Conservation (phyloP, 331 rosid genomes). For the Cydonia oblonga region DNA sequence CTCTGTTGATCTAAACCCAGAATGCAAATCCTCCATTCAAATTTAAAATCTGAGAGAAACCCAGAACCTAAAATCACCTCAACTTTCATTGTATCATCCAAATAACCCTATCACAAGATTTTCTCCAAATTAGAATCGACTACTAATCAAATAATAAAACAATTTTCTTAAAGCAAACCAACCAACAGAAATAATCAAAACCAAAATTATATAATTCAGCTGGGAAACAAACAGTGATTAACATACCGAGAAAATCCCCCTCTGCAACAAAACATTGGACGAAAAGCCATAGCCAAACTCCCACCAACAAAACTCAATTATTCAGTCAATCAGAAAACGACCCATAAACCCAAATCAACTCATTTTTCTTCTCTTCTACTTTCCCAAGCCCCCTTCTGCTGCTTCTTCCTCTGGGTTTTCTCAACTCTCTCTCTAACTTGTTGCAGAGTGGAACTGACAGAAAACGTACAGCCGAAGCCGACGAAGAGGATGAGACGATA, state of each 20-base stretch:
- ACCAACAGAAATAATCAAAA: not conserved
- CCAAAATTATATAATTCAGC: not conserved
- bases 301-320: constrained; percentile 17
- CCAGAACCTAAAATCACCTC: not conserved
- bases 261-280: constrained; percentile 44
- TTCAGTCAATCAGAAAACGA: not conserved
- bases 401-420: constrained; percentile 3
- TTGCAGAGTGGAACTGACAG: constrained; percentile 8
- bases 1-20: constrained; percentile 13
- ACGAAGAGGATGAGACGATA: constrained; percentile 8
- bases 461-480: constrained; percentile 6
- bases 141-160: constrained; percentile 1
- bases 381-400: not conserved
- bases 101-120: not conserved
- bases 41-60: not conserved
- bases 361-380: not conserved
- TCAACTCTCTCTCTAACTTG: constrained; percentile 2
- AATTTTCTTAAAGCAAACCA: not conserved
- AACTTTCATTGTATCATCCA: not conserved
- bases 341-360: constrained; percentile 1
- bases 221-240: not conserved
- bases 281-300: constrained; percentile 39
- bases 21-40: not conserved
- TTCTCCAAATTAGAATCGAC: not conserved
- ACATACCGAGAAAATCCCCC: constrained; percentile 57